Conservation (phyloP, 1,284 basidiomycete genomes). For the Leccinum fuscescens region DNA sequence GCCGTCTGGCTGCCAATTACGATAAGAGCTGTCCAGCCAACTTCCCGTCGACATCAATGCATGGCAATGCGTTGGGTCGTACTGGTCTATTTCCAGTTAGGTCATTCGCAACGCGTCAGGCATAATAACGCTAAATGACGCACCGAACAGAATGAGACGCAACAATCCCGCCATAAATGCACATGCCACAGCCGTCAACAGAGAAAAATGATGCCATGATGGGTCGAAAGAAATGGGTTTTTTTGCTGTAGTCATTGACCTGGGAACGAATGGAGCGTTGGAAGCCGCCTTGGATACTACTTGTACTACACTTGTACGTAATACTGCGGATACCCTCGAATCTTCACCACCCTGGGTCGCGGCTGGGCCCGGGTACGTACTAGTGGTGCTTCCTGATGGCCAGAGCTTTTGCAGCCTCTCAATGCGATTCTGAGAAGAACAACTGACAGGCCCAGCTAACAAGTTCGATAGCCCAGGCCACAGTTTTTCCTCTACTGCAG, state of each 20-base stretch:
- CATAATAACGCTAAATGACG: conserved; percentile 17
- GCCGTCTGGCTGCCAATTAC: conserved; percentile 87
- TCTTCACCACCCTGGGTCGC: background rate
- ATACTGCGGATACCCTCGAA: background rate
- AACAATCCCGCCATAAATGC: conserved; percentile 45
- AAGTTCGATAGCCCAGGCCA: background rate
- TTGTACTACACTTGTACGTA: background rate
- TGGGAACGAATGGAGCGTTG: background rate
- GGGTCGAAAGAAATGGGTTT: conserved; percentile 42
- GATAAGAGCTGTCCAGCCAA: conserved; percentile 69
- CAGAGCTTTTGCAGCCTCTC: background rate
- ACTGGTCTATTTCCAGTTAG: conserved; percentile 48
- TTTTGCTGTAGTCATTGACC: conserved; percentile 24
- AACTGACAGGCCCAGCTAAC: background rate
- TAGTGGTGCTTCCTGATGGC: no score
- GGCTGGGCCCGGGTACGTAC: no score
- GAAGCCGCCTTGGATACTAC: background rate
- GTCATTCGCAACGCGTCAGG: background rate
- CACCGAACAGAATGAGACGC: conserved; percentile 50
- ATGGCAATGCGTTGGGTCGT: conserved; percentile 71
- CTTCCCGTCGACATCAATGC: conserved; percentile 69
- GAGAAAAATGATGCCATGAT: conserved; percentile 53
- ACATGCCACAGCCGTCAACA: conserved; percentile 38
- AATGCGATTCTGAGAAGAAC: background rate
- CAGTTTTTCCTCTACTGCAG: background rate